Conservation (phyloP, 176 grass and related monocot species). For the Lolium multiflorum region DNA sequence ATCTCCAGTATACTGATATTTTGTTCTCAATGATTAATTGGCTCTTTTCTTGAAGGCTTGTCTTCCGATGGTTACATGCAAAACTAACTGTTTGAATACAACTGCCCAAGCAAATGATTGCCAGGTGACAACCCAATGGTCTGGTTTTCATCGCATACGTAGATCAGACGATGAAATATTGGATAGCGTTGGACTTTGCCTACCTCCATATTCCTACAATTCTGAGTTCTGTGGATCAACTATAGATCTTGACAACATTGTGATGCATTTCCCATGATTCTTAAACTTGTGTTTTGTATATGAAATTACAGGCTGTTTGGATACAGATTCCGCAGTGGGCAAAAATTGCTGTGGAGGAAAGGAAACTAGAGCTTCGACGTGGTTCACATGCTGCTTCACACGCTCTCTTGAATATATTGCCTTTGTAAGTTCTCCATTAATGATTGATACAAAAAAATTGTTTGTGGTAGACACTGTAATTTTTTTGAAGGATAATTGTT, state of each 20-base stretch:
- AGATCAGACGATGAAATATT: slow-evolving; percentile 77
- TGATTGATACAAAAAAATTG: neutral
- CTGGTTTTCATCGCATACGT: slow-evolving; percentile 91
- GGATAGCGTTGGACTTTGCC: slow-evolving; percentile 66
- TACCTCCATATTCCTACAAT: slow-evolving; percentile 78
- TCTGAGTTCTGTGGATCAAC: slow-evolving; percentile 62
- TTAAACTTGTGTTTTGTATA: slow-evolving; percentile 25
- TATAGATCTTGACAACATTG: slow-evolving; percentile 35
- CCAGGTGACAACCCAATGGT: slow-evolving; percentile 87
- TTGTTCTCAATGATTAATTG: slow-evolving; percentile 32
- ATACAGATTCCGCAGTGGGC: slow-evolving; percentile 63
- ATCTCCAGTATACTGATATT: neutral
- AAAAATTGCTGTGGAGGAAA: slow-evolving; percentile 66
- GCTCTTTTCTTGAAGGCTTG: slow-evolving; percentile 70
- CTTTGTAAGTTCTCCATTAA: slow-evolving; percentile 62
- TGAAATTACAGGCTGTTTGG: slow-evolving; percentile 74
- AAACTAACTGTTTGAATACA: slow-evolving; percentile 60
- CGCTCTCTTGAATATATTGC: slow-evolving; percentile 74
- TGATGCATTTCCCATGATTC: slow-evolving; percentile 15
- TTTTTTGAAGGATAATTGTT: slow-evolving; percentile 4
- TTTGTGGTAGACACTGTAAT: neutral
- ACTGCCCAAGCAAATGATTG: slow-evolving; percentile 83
- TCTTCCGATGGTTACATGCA: slow-evolving; percentile 49
- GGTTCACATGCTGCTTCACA: slow-evolving; percentile 91
- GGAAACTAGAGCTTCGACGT: slow-evolving; percentile 61